Evolutionary conservation across 805 yeast species (phyloP).

Genomic region (Saturnispora silvae): DNA sequence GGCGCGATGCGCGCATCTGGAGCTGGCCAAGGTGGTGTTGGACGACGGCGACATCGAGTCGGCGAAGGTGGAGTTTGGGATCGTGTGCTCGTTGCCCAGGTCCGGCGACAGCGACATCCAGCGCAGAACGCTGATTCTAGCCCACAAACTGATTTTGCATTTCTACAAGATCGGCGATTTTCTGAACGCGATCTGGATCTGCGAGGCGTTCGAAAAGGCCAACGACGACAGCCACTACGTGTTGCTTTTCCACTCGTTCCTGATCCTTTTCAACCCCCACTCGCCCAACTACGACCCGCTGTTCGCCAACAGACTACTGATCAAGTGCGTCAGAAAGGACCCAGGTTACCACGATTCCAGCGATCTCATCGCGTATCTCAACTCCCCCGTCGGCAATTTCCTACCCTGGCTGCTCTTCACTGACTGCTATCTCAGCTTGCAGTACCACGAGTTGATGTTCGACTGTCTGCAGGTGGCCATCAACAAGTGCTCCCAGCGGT

Average conservation of each 20-base stretch:
- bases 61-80: slow-evolving; percentile 39
- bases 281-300: slow-evolving; percentile 25
- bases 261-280: slow-evolving; percentile 30
- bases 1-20: slow-evolving; percentile 43
- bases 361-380: slow-evolving; percentile 10
- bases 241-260: slow-evolving; percentile 38
- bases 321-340: slow-evolving; percentile 15
- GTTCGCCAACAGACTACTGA: slow-evolving; percentile 29
- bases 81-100: slow-evolving; percentile 40
- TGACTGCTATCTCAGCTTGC: slow-evolving; percentile 36
- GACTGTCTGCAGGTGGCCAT: slow-evolving; percentile 42
- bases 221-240: slow-evolving; percentile 37
- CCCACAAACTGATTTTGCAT: slow-evolving; percentile 28
- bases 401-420: slow-evolving; percentile 50
- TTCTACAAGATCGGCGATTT: slow-evolving; percentile 42
- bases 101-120: slow-evolving; percentile 18
- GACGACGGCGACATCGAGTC: slow-evolving; percentile 39
- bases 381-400: slow-evolving; percentile 32
- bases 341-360: slow-evolving; percentile 1
- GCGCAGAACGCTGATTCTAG: slow-evolving; percentile 37
- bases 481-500: too few relatives aligned
- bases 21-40: slow-evolving; percentile 44
- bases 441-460: slow-evolving; percentile 41
- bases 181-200: slow-evolving; percentile 37
- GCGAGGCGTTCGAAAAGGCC: slow-evolving; percentile 36